phyloP scores from a whole-genome alignment of 495 filamentous ascomycete genomes.

The Letharia lupina region DNA sequence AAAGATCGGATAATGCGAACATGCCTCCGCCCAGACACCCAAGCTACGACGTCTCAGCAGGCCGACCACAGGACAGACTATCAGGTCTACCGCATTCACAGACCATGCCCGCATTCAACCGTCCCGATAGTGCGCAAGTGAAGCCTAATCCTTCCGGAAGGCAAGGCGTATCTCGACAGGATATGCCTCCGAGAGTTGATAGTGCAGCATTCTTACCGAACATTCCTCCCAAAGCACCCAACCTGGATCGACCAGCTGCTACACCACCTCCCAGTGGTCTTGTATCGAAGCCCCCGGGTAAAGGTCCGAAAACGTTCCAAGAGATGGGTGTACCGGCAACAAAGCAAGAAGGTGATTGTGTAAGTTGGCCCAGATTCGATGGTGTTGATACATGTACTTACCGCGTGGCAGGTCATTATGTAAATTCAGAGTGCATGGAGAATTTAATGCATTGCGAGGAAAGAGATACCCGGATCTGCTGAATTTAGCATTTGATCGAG shows the following conservation, averaged over 20 bases:
- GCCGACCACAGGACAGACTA: constrained; percentile 14
- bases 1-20: constrained; percentile 23
- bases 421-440: constrained; percentile 31
- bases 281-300: constrained; percentile 46
- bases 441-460: constrained; percentile 12
- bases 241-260: constrained; percentile 23
- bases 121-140: constrained; percentile 14
- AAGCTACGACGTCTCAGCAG: constrained; percentile 18
- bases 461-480: constrained; percentile 6
- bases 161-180: constrained; percentile 14
- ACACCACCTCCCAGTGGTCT: constrained; percentile 27
- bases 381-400: constrained; percentile 26
- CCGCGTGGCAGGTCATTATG: constrained; percentile 47
- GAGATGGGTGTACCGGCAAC: constrained; percentile 88
- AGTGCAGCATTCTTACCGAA: constrained; percentile 4
- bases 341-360: constrained; percentile 80
- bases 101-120: constrained; percentile 15
- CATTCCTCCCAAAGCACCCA: constrained; percentile 19
- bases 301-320: constrained; percentile 93
- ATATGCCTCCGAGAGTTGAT: constrained; percentile 14
- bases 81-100: constrained; percentile 22
- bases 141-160: constrained; percentile 10
- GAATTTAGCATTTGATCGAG: neutral
- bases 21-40: constrained; percentile 13
- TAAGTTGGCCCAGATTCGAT: constrained; percentile 44